phyloP scores from a whole-genome alignment of 305 asterid genomes.

The Coffea humblotiana region DNA sequence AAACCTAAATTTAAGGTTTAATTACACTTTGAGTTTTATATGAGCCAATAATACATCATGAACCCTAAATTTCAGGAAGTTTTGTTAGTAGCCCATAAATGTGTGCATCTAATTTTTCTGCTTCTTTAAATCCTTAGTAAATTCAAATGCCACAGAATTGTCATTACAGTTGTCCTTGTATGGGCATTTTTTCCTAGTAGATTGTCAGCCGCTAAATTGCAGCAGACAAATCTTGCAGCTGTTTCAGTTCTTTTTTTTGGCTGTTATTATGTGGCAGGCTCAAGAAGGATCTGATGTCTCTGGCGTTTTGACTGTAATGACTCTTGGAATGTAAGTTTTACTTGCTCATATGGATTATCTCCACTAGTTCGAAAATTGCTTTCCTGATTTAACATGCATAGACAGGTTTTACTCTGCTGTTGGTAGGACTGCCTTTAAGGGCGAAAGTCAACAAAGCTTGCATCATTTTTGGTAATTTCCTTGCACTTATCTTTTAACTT shows the following conservation, averaged over 20 bases:
- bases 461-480: conserved; percentile 81
- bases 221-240: neutral
- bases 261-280: conserved; percentile 55
- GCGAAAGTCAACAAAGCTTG: conserved; percentile 92
- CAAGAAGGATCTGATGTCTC: conserved; percentile 79
- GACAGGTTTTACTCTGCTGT: conserved; percentile 92
- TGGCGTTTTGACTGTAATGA: conserved; percentile 97
- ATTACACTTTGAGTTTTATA: neutral
- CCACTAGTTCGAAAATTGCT: conserved; percentile 28
- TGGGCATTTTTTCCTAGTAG: too few relatives aligned
- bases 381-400: conserved; percentile 33
- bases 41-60: neutral
- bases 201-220: neutral
- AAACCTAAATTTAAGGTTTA: neutral
- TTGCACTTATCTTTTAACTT: neutral
- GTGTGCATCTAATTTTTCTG: neutral
- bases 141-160: too few relatives aligned
- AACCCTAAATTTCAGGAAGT: neutral
- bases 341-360: conserved; percentile 25
- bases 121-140: neutral
- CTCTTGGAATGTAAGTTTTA: conserved; percentile 84
- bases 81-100: neutral
- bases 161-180: neutral
- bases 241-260: neutral
- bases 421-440: conserved; percentile 95